Conservation (phyloP, 2,329 filamentous ascomycete species). For the Hypoxylon sp. region DNA sequence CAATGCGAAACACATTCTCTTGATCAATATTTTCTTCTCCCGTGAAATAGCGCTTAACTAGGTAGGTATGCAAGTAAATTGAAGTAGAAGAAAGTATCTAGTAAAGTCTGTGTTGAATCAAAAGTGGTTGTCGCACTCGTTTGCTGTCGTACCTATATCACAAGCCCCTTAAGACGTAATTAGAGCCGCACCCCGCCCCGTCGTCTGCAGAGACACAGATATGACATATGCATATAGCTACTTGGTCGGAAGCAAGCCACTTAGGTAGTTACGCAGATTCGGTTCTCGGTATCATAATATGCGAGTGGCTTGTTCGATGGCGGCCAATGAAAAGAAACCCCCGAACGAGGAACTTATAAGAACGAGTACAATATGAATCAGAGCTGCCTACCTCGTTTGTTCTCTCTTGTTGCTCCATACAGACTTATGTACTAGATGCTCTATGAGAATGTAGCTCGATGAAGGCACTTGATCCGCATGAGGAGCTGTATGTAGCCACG, state of each 20-base stretch:
- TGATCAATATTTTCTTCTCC: neutral
- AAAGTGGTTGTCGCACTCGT: neutral
- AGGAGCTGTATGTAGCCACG: neutral
- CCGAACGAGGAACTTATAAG: no score
- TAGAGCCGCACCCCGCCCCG: neutral
- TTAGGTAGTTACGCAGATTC: neutral
- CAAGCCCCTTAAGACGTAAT: neutral
- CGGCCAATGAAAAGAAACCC: neutral
- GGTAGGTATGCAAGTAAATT: neutral
- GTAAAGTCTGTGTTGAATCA: neutral
- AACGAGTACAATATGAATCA: no score
- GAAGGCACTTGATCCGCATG: neutral
- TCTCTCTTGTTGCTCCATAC: no score
- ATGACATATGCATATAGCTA: neutral
- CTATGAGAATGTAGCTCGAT: neutral
- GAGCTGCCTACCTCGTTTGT: no score
- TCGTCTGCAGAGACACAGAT: neutral
- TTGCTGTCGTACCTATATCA: neutral
- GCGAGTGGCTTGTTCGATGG: neutral
- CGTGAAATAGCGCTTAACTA: neutral
- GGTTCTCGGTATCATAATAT: neutral
- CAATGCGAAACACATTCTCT: neutral
- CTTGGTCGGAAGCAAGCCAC: neutral
- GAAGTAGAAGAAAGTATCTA: neutral
- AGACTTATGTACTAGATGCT: neutral